Evolutionary conservation across 108 stramenopile species (phyloP).

Genomic region (Schizochytrium sp.): DNA sequence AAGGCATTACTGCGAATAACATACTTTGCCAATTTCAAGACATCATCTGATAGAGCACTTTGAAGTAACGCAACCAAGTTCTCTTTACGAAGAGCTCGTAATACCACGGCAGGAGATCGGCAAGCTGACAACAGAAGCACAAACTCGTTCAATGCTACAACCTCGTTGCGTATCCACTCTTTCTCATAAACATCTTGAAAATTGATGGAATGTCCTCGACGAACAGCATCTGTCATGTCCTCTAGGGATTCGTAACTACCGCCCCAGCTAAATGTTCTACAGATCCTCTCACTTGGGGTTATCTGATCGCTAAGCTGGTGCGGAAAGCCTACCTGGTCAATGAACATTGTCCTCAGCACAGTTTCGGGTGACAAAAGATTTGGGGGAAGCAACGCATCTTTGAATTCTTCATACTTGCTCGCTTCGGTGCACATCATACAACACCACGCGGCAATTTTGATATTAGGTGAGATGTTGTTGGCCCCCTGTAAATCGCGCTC

Average conservation of each 20-base stretch:
- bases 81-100: not conserved
- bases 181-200: conserved; percentile 55
- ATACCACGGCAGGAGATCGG: conserved; percentile 52
- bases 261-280: conserved; percentile 51
- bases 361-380: not conserved
- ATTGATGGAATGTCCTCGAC: conserved; percentile 55
- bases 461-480: conserved; percentile 21
- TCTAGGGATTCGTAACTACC: conserved; percentile 58
- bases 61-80: conserved; percentile 45
- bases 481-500: conserved; percentile 25
- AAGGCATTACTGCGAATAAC: conserved; percentile 15
- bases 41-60: conserved; percentile 36
- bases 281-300: not conserved
- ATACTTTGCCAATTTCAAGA: conserved; percentile 32
- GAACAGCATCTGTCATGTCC: conserved; percentile 20
- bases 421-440: conserved; percentile 50
- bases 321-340: conserved; percentile 59
- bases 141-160: conserved; percentile 45
- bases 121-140: conserved; percentile 20
- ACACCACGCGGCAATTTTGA: conserved; percentile 48
- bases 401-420: not conserved
- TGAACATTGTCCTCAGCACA: conserved; percentile 29
- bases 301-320: conserved; percentile 56
- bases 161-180: conserved; percentile 58
- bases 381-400: not conserved